These are phyloP conservation scores for Zasmidium citrigriseum DNA, from an alignment of 2,329 filamentous ascomycete genomes.

Conservation along the genomic window DNA sequence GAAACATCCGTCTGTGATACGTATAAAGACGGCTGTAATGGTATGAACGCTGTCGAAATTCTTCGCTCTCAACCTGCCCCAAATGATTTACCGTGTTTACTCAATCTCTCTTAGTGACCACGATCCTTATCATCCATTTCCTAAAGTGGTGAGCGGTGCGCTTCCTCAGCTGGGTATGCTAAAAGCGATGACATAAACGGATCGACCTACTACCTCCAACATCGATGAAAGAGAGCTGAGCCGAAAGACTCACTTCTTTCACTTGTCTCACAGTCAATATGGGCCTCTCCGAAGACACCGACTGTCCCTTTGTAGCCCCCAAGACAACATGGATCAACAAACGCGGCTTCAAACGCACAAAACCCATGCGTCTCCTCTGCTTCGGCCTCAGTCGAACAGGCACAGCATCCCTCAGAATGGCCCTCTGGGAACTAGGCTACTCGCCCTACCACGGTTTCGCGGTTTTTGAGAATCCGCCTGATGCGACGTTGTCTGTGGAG, in stretches of 20 bases:
- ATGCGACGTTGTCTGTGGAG: background rate
- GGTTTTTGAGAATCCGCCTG: constrained; percentile 6
- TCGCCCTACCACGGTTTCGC: background rate
- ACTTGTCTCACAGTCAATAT: background rate
- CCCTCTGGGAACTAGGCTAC: constrained; percentile 5
- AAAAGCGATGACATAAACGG: too few species aligned
- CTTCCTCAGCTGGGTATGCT: too few species aligned
- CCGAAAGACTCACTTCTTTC: too few species aligned
- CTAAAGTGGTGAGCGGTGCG: too few species aligned
- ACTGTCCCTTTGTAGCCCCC: background rate
- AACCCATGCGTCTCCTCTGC: constrained; percentile 3
- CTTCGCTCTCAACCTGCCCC: too few species aligned
- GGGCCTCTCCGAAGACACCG: constrained; percentile 4
- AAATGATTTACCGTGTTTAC: too few species aligned
- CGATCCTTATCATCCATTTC: too few species aligned
- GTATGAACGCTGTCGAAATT: background rate
- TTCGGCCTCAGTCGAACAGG: constrained; percentile 8
- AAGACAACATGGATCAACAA: constrained; percentile 10
- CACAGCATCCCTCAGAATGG: constrained; percentile 6
- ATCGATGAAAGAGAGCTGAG: too few species aligned
- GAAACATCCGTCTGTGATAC: too few species aligned
- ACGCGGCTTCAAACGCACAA: background rate
- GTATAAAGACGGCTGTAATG: too few species aligned
- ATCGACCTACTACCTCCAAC: too few species aligned
- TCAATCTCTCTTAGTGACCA: too few species aligned